Conservation (phyloP, 2,329 filamentous ascomycete genomes). For the Apiospora pterosperma region DNA sequence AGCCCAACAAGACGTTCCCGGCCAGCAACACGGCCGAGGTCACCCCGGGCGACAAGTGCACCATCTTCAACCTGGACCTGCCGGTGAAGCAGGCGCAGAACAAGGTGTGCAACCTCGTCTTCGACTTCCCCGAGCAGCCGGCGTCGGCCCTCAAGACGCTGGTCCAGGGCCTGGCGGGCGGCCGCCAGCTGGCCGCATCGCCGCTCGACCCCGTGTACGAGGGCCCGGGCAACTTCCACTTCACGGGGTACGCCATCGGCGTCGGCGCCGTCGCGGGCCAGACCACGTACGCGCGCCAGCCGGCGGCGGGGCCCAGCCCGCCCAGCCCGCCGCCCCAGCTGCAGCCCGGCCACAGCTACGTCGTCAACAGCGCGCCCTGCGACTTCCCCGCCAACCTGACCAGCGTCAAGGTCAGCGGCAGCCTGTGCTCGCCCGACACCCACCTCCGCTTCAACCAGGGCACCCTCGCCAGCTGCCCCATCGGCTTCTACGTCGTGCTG, state of each 20-base stretch:
- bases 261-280: neutral
- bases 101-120: slow-evolving; percentile 4
- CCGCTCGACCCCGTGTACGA: neutral
- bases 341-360: slow-evolving; percentile 1
- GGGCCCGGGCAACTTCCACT: neutral
- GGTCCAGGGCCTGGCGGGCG: neutral
- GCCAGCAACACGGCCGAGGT: neutral
- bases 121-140: neutral
- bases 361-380: neutral
- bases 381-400: neutral
- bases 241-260: neutral
- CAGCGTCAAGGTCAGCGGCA: slow-evolving; percentile 1
- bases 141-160: neutral
- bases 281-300: neutral
- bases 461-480: neutral
- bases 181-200: neutral
- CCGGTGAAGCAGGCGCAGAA: neutral
- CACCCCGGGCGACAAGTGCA: neutral
- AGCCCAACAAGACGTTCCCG: neutral
- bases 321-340: neutral
- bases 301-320: neutral
- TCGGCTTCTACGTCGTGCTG: slow-evolving; percentile 1
- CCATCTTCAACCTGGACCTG: slow-evolving; percentile 2
- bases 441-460: neutral
- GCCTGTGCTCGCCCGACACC: neutral